A percentile compares a stretch with the other conserved stretches of the same genome.
Evolutionary conservation across 768 basidiomycete species (phyloP).

Genomic region (Panus rudis): DNA sequence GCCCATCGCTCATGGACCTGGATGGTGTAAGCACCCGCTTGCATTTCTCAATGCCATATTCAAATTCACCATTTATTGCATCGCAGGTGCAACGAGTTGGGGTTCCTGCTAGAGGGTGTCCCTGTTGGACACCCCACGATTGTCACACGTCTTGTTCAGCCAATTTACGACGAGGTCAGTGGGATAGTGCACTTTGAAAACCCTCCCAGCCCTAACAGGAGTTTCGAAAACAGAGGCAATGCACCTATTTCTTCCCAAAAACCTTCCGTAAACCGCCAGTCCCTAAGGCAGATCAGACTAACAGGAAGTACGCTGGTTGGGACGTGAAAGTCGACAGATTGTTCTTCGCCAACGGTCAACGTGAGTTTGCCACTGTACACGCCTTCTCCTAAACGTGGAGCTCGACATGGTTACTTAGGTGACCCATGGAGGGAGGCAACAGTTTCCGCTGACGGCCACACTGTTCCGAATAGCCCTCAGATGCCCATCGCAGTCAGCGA

Average conservation of each 20-base stretch:
- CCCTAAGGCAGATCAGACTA: slow-evolving; percentile 36
- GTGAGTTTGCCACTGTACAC: slow-evolving; percentile 31
- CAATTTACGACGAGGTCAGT: slow-evolving; percentile 46
- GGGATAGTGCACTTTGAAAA: background rate
- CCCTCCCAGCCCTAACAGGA: background rate
- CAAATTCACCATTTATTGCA: background rate
- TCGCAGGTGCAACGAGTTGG: slow-evolving; percentile 61
- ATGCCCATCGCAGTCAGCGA: slow-evolving; percentile 52
- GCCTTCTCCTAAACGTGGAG: background rate
- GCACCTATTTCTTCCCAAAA: slow-evolving; percentile 57
- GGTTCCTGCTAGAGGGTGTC: slow-evolving; percentile 38
- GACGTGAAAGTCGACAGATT: slow-evolving; percentile 46
- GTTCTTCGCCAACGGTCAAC: slow-evolving; percentile 64
- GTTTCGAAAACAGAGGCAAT: slow-evolving; percentile 45
- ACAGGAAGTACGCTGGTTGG: slow-evolving; percentile 55
- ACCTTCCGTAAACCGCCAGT: slow-evolving; percentile 38
- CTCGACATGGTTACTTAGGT: slow-evolving; percentile 28
- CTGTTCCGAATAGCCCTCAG: slow-evolving; percentile 35
- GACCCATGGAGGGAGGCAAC: slow-evolving; percentile 71
- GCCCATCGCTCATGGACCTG: slow-evolving; percentile 59
- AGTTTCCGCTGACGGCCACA: slow-evolving; percentile 48
- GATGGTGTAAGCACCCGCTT: slow-evolving; percentile 40
- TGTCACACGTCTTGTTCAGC: slow-evolving; percentile 49
- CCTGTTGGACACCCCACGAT: slow-evolving; percentile 35
- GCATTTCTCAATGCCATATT: background rate